Evolutionary conservation across 179 eudicot species (phyloP).

Genomic region (Vitellaria paradoxa): DNA sequence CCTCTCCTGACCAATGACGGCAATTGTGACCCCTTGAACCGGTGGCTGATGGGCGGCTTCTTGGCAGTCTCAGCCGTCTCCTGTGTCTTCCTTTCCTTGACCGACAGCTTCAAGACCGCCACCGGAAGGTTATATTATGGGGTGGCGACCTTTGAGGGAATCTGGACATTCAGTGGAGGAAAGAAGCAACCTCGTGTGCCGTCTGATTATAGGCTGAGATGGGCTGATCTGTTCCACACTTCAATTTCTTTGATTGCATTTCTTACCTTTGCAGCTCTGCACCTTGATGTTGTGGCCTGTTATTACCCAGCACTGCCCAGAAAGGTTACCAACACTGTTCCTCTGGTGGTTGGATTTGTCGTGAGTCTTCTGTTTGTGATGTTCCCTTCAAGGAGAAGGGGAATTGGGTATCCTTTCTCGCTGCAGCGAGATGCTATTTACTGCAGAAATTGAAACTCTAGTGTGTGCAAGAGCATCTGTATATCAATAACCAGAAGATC

Average conservation of each 20-base stretch:
- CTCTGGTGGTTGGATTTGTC: slow-evolving; percentile 61
- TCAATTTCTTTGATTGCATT: slow-evolving; percentile 48
- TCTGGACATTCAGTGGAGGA: too few relatives aligned
- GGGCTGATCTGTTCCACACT: slow-evolving; percentile 49
- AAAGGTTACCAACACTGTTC: slow-evolving; percentile 51
- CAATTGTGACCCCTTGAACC: slow-evolving; percentile 39
- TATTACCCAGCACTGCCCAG: slow-evolving; percentile 28
- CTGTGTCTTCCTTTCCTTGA: slow-evolving; percentile 55
- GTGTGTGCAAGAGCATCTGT: background rate
- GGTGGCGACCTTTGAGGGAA: too few relatives aligned
- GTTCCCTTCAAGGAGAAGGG: slow-evolving; percentile 61
- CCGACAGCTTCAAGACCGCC: slow-evolving; percentile 54
- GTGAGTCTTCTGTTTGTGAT: slow-evolving; percentile 54
- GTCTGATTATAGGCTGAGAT: slow-evolving; percentile 43
- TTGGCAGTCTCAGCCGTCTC: slow-evolving; percentile 45
- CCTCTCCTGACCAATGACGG: slow-evolving; percentile 68
- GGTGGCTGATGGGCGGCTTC: slow-evolving; percentile 57
- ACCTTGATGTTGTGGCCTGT: too few relatives aligned
- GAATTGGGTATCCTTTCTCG: slow-evolving; percentile 69
- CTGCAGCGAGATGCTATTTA: slow-evolving; percentile 27
- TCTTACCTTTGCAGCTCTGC: slow-evolving; percentile 24
- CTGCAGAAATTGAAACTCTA: slow-evolving; percentile 18
- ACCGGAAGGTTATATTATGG: slow-evolving; percentile 24
- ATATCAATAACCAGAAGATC: background rate
- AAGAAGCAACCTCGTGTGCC: slow-evolving; percentile 27